phyloP scores from a whole-genome alignment of 2,329 filamentous ascomycete genomes.

The Colletotrichum graminicola region DNA sequence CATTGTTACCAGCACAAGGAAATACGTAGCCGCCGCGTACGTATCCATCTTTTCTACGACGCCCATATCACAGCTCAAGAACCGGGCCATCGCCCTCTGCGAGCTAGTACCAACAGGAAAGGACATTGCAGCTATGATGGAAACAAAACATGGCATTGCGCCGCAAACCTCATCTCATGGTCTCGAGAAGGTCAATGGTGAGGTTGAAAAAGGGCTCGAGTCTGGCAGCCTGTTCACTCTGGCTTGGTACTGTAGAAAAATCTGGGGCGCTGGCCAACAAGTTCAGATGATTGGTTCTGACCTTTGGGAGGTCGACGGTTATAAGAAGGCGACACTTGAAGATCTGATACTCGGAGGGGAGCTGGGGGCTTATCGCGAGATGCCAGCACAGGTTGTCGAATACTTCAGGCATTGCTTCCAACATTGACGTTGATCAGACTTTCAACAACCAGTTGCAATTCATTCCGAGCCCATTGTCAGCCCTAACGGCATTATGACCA shows the following conservation, averaged over 20 bases:
- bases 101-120: constrained; percentile 46
- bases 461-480: not conserved
- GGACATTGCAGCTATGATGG: constrained; percentile 44
- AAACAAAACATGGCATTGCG: constrained; percentile 43
- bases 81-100: constrained; percentile 44
- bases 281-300: constrained; percentile 43
- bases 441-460: not conserved
- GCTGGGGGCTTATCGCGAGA: constrained; percentile 45
- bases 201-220: constrained; percentile 44
- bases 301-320: constrained; percentile 47
- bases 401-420: not conserved
- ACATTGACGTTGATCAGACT: not conserved
- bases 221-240: constrained; percentile 43
- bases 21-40: constrained; percentile 48
- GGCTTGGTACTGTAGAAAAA: constrained; percentile 48
- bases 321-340: constrained; percentile 44
- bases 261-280: constrained; percentile 46
- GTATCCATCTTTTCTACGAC: constrained; percentile 47
- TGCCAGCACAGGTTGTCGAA: constrained; percentile 43
- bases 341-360: constrained; percentile 44
- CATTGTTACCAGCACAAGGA: constrained; percentile 42
- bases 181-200: constrained; percentile 44
- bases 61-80: constrained; percentile 43
- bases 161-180: constrained; percentile 42
- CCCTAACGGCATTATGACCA: too few relatives aligned